phyloP scores from a whole-genome alignment of 495 filamentous ascomycete species.

The Neurospora sp. region DNA sequence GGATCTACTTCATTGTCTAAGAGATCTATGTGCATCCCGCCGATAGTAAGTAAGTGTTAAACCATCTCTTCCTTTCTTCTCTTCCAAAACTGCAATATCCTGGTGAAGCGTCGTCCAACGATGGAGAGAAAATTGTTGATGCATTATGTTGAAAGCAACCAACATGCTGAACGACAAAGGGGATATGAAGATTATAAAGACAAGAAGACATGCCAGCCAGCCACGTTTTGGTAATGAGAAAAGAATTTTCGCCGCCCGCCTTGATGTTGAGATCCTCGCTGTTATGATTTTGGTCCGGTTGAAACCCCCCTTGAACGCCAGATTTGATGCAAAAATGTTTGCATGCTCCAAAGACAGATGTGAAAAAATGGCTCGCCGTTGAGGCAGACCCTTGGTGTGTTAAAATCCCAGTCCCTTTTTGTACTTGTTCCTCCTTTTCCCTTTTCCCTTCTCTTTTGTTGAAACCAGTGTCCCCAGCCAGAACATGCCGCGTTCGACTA shows the following conservation, averaged over 20 bases:
- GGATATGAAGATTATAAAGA: background rate
- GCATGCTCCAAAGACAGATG: background rate
- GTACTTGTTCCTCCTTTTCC: background rate
- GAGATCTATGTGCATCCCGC: background rate
- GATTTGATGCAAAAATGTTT: background rate
- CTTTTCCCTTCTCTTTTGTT: background rate
- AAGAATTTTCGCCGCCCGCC: background rate
- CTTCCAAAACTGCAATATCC: background rate
- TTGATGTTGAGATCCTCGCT: constrained; percentile 24
- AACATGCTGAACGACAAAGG: background rate
- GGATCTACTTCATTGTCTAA: too few relatives aligned
- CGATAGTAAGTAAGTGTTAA: background rate
- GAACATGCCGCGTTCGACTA: background rate
- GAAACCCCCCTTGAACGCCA: background rate
- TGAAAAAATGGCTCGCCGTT: constrained; percentile 6
- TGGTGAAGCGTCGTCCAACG: too few relatives aligned
- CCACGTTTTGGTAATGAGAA: background rate
- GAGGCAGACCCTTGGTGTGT: constrained; percentile 8
- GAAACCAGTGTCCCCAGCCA: background rate
- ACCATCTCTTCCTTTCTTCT: background rate
- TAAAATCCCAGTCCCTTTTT: background rate
- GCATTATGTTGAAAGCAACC: background rate
- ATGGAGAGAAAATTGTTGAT: background rate
- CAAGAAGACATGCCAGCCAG: background rate
- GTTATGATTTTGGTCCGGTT: constrained; percentile 1